A percentile compares a stretch with the other conserved stretches of the same genome.
Conservation (phyloP, 2,329 filamentous ascomycete genomes). For the Thielaviopsis ethacetica region DNA sequence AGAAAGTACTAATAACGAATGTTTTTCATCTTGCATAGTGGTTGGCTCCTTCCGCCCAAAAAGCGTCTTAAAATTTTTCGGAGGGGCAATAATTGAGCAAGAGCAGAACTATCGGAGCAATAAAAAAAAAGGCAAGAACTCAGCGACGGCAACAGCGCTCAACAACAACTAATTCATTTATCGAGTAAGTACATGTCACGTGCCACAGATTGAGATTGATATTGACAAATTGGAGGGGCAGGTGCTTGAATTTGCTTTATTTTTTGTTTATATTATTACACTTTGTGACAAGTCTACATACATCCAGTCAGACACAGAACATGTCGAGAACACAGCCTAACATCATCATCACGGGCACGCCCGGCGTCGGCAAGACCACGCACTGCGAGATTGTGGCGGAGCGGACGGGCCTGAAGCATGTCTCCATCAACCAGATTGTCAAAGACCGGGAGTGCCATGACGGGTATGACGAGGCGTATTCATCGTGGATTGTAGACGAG, state of each 20-base stretch:
- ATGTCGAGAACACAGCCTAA: conserved; percentile 47
- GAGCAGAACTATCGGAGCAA: not conserved
- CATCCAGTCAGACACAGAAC: no score
- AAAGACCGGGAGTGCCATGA: conserved; percentile 81
- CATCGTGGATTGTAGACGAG: conserved; percentile 89
- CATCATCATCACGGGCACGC: conserved; percentile 88
- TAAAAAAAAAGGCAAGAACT: not conserved
- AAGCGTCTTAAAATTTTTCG: not conserved
- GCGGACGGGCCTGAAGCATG: conserved; percentile 59
- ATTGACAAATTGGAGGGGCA: no score
- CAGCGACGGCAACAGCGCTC: not conserved
- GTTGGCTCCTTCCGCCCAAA: not conserved
- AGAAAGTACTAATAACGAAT: not conserved
- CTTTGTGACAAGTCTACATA: no score
- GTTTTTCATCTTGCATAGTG: not conserved
- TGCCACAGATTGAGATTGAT: no score
- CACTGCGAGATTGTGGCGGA: conserved; percentile 71
- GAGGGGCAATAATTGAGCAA: not conserved
- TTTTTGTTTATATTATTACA: no score
- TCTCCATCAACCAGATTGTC: conserved; percentile 80
- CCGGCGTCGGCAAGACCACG: conserved; percentile 88
- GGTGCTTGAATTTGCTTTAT: no score
- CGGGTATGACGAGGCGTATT: conserved; percentile 68
- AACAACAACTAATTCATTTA: conserved; percentile 4
- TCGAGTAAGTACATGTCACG: no score